phyloP scores from a whole-genome alignment of 23 red algal genomes.

The Chondrus crispus region DNA sequence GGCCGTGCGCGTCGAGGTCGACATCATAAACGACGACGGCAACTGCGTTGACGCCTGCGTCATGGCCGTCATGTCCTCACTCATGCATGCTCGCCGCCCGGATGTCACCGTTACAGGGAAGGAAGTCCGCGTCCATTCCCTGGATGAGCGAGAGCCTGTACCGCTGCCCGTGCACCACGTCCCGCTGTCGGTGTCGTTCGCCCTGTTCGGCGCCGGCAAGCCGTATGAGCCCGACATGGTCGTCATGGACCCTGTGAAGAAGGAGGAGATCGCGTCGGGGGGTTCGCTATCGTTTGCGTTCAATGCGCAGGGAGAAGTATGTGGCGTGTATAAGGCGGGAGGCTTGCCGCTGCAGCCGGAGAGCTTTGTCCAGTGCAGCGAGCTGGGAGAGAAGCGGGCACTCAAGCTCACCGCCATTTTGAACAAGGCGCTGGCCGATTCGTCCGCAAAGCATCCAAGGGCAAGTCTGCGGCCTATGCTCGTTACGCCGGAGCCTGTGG shows the following conservation, averaged over 20 bases:
- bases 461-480: slow-evolving; percentile 43
- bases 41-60: slow-evolving; percentile 71
- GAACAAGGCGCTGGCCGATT: slow-evolving; percentile 22
- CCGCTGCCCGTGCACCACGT: slow-evolving; percentile 73
- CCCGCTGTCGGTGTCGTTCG: slow-evolving; percentile 69
- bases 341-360: slow-evolving; percentile 34
- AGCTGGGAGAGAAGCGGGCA: slow-evolving; percentile 4
- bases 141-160: slow-evolving; percentile 71
- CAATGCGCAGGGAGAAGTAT: slow-evolving; percentile 81
- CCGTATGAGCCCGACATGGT: slow-evolving; percentile 9
- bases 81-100: slow-evolving; percentile 76
- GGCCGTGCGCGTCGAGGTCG: slow-evolving; percentile 77
- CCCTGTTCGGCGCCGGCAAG: slow-evolving; percentile 51
- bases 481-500: slow-evolving; percentile 24
- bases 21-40: slow-evolving; percentile 71
- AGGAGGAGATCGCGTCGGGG: slow-evolving; percentile 61
- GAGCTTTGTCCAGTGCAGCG: slow-evolving; percentile 17
- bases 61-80: slow-evolving; percentile 72
- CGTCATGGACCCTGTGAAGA: slow-evolving; percentile 58
- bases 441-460: slow-evolving; percentile 42
- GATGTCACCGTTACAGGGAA: slow-evolving; percentile 72
- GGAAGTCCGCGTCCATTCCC: slow-evolving; percentile 52
- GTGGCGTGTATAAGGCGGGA: slow-evolving; percentile 78
- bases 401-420: slow-evolving; percentile 11
- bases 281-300: slow-evolving; percentile 68